These are phyloP conservation scores for Papilionanthe hybrid DNA, from an alignment of 116 monocot species.

Conservation along the genomic window DNA sequence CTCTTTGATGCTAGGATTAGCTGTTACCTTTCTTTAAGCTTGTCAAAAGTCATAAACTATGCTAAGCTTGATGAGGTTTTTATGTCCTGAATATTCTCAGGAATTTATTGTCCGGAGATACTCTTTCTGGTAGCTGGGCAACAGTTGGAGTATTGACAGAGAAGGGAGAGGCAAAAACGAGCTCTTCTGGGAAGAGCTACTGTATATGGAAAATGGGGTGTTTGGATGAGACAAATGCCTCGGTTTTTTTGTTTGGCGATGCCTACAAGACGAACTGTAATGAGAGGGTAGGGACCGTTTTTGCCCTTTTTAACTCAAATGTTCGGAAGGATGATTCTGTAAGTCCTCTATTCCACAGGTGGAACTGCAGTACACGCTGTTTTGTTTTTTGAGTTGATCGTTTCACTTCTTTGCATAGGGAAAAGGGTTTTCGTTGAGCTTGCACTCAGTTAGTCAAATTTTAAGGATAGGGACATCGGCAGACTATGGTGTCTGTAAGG, in stretches of 20 bases:
- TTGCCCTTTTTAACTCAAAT: slow-evolving; percentile 70
- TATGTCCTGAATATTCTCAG: slow-evolving; percentile 22
- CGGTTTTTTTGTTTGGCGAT: slow-evolving; percentile 90
- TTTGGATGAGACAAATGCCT: slow-evolving; percentile 60
- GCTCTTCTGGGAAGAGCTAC: slow-evolving; percentile 67
- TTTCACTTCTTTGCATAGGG: slow-evolving; percentile 28
- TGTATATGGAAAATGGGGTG: slow-evolving; percentile 74
- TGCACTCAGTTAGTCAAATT: slow-evolving; percentile 62
- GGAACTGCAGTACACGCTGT: background rate
- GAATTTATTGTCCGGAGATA: slow-evolving; percentile 60
- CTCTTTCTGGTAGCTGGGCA: slow-evolving; percentile 82
- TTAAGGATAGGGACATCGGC: slow-evolving; percentile 71
- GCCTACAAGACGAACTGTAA: slow-evolving; percentile 43
- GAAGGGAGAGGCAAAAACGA: slow-evolving; percentile 50
- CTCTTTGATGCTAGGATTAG: slow-evolving; percentile 13
- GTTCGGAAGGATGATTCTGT: slow-evolving; percentile 58
- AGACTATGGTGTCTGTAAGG: slow-evolving; percentile 78
- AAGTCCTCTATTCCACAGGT: background rate
- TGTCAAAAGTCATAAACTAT: background rate
- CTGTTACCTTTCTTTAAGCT: background rate
- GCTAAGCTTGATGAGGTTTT: background rate
- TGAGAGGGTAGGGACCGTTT: slow-evolving; percentile 61
- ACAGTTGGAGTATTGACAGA: slow-evolving; percentile 81
- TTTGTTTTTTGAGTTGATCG: background rate
- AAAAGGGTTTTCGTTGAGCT: slow-evolving; percentile 67